phyloP scores from a whole-genome alignment of 306 rosid genomes.

The Begonia peltatifolia region DNA sequence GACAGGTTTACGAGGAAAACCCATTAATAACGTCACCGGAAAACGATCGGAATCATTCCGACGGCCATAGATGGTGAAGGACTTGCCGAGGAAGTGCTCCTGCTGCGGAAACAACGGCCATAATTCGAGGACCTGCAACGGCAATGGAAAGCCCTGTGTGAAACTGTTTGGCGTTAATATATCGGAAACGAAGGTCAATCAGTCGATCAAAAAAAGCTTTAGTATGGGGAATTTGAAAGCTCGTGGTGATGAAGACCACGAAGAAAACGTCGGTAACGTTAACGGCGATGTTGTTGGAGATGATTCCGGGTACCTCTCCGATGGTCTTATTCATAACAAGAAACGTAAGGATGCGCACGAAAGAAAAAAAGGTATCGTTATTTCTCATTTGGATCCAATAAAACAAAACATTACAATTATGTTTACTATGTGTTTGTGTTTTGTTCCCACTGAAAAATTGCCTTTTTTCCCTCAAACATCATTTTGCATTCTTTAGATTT shows the following conservation, averaged over 20 bases:
- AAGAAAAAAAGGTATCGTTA: slow-evolving; percentile 25
- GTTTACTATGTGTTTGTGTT: too few species aligned
- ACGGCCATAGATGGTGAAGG: slow-evolving; percentile 18
- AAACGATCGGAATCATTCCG: too few species aligned
- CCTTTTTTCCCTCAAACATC: too few species aligned
- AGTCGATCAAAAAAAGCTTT: slow-evolving; percentile 21
- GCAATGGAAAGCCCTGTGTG: slow-evolving; percentile 10
- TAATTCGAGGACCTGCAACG: slow-evolving; percentile 23
- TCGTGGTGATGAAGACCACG: slow-evolving; percentile 1
- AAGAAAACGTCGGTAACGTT: background rate
- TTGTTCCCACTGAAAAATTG: too few species aligned
- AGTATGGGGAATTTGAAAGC: slow-evolving; percentile 26
- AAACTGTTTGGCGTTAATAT: slow-evolving; percentile 47
- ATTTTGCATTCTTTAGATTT: too few species aligned
- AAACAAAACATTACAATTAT: too few species aligned
- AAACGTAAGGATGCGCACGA: slow-evolving; percentile 22
- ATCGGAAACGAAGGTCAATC: slow-evolving; percentile 10
- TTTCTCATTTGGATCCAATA: too few species aligned
- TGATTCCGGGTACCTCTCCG: slow-evolving; percentile 34
- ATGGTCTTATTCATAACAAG: slow-evolving; percentile 22
- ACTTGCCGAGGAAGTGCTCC: slow-evolving; percentile 25
- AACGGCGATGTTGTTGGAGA: slow-evolving; percentile 1
- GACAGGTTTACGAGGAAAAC: background rate
- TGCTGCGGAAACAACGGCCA: slow-evolving; percentile 30
- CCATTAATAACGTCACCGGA: too few species aligned